phyloP scores from a whole-genome alignment of 129 eudicot genomes.

The Smallanthus sonchifolius region DNA sequence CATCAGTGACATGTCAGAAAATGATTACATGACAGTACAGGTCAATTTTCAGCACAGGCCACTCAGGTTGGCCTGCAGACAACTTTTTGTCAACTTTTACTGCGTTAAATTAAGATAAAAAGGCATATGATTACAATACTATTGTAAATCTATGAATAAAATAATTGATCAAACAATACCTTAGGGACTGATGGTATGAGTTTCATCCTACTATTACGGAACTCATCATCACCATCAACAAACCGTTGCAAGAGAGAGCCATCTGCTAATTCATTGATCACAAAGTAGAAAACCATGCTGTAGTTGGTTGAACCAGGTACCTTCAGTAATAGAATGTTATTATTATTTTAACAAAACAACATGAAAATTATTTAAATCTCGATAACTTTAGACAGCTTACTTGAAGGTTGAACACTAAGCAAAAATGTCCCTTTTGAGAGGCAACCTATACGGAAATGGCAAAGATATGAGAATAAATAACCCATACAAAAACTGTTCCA shows the following conservation, averaged over 20 bases:
- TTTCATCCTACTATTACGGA: slow-evolving; percentile 90
- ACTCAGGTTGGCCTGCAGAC: background rate
- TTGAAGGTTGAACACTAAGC: slow-evolving; percentile 75
- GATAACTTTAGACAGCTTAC: slow-evolving; percentile 47
- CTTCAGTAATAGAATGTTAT: slow-evolving; percentile 34
- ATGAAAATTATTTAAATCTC: slow-evolving; percentile 3
- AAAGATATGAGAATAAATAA: background rate
- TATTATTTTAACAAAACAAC: background rate
- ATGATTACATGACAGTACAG: background rate
- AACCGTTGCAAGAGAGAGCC: slow-evolving; percentile 93
- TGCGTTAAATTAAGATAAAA: background rate
- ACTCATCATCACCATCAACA: slow-evolving; percentile 99
- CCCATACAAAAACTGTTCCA: background rate
- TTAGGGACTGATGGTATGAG: slow-evolving; percentile 97
- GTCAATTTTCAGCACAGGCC: background rate
- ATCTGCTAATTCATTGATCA: slow-evolving; percentile 58
- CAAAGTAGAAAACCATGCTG: slow-evolving; percentile 96
- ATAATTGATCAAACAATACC: slow-evolving; percentile 38
- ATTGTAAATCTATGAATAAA: background rate
- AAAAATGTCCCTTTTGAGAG: slow-evolving; percentile 80
- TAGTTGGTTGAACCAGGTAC: slow-evolving; percentile 96
- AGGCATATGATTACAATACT: background rate
- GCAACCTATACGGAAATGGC: slow-evolving; percentile 62
- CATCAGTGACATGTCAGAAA: background rate
- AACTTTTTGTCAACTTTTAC: background rate